Conservation (phyloP, 805 yeast species). For the Pichia manshurica region DNA sequence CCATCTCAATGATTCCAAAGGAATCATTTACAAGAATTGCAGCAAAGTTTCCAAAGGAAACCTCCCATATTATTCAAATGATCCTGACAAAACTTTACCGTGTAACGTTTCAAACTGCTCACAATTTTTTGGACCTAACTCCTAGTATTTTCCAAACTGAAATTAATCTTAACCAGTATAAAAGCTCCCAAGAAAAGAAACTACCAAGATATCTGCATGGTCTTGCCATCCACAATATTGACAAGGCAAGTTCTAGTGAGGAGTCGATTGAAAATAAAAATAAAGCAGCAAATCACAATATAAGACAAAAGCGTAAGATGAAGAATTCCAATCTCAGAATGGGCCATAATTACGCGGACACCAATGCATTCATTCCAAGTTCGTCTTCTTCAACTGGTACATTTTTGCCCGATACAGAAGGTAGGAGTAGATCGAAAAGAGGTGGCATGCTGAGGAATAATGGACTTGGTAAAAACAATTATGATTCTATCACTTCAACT, state of each 20-base stretch:
- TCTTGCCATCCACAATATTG: conserved; percentile 8
- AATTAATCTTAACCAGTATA: conserved; percentile 46
- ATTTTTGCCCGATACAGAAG: not conserved
- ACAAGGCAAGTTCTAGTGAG: not conserved
- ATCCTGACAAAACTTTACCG: conserved; percentile 79
- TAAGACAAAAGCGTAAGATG: conserved; percentile 1
- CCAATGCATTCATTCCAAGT: not conserved
- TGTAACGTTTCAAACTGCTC: conserved; percentile 88
- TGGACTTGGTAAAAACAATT: not conserved
- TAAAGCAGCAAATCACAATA: not conserved
- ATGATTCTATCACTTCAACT: not conserved
- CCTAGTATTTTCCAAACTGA: conserved; percentile 77
- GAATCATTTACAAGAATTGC: conserved; percentile 72
- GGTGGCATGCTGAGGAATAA: conserved; percentile 3
- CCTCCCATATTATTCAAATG: conserved; percentile 92
- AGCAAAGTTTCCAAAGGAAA: conserved; percentile 73
- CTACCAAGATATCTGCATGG: conserved; percentile 64
- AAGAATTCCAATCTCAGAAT: not conserved
- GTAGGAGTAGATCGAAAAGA: not conserved
- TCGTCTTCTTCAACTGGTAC: not conserved
- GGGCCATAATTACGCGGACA: not conserved
- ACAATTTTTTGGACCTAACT: conserved; percentile 79
- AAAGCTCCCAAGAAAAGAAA: conserved; percentile 32
- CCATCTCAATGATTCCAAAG: conserved; percentile 88
- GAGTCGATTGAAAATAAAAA: not conserved